Evolutionary conservation across 805 yeast species (phyloP), one percentile per base, ranked within the genome.

Genomic region (Pichia californica): DNA sequence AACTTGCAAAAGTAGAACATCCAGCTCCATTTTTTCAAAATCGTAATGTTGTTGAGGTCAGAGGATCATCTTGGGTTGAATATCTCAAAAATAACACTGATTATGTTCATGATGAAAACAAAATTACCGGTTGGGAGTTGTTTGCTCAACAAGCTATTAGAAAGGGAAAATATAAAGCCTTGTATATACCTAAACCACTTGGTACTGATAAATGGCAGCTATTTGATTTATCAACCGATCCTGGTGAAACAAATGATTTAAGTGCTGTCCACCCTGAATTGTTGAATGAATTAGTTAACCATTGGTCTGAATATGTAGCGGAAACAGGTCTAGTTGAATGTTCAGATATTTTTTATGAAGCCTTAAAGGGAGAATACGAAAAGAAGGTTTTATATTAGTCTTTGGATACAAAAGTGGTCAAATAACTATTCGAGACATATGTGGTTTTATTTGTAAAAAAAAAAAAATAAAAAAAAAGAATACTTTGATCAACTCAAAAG

Each of bases 61-160:
- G 68, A 53, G 81, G 81, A 3, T 58, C 54, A 41, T 66, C 78
- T 0, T 72, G 77, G 76, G 57, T 58, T 4, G 48, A 59, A 1
- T 70, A 64, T 48, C 52, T 75, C 28, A 38, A 41, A 2, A 67
- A 64, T 2, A 41, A 56, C 11, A 8, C 55, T 2, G 57, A 54
- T 2, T 31, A 50, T 5, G 63, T 70, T 29, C 74, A 73, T 47
- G 62, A 59, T 28, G 70, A 67, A 14, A 67, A 71, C 11, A 63
- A 69, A 2, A 71, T 70, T 18, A 67, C 70, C 9, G 81, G 81
- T 0, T 75, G 81, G 81, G 81, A 76, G 51, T 57, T 76, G 14
- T 74, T 76, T 51, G 77, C 76, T 1, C 80, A 76, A 49, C 76
- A 71, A 41, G 81, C 81, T 0, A 64, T 76, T 35, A 64, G 81